These are phyloP conservation scores for Cardiospermum halicacabum DNA, from an alignment of 345 rosid genomes.

Conservation along the genomic window DNA sequence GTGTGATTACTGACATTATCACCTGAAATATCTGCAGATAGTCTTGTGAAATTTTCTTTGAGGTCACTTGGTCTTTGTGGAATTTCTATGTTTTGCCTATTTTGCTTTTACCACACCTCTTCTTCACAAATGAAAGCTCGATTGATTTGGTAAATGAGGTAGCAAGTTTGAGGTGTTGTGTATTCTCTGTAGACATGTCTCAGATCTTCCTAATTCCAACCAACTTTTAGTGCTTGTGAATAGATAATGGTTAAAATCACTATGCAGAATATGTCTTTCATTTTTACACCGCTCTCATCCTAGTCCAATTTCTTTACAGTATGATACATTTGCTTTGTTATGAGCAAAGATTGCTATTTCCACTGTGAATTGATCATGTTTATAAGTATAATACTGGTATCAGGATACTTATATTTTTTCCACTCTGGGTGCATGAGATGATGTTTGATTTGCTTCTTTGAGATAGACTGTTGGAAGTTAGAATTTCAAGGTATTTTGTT, in stretches of 20 bases:
- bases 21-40: neutral
- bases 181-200: neutral
- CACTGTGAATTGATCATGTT: neutral
- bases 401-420: neutral
- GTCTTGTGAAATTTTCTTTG: neutral
- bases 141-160: neutral
- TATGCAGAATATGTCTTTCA: neutral
- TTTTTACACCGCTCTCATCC: neutral
- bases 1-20: neutral
- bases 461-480: constrained; percentile 5
- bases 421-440: neutral
- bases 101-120: neutral
- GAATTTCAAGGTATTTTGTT: constrained; percentile 9
- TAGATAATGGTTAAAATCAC: neutral
- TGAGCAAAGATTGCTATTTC: neutral
- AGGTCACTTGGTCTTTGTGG: neutral
- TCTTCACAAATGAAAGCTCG: neutral
- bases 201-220: neutral
- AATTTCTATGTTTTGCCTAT: neutral
- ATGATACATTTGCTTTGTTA: neutral
- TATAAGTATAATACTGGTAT: neutral
- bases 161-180: neutral
- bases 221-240: neutral
- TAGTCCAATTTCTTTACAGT: neutral
- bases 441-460: neutral